These are phyloP conservation scores for Epicoccum sorghinum DNA, from an alignment of 2,329 filamentous ascomycete genomes.

Conservation along the genomic window DNA sequence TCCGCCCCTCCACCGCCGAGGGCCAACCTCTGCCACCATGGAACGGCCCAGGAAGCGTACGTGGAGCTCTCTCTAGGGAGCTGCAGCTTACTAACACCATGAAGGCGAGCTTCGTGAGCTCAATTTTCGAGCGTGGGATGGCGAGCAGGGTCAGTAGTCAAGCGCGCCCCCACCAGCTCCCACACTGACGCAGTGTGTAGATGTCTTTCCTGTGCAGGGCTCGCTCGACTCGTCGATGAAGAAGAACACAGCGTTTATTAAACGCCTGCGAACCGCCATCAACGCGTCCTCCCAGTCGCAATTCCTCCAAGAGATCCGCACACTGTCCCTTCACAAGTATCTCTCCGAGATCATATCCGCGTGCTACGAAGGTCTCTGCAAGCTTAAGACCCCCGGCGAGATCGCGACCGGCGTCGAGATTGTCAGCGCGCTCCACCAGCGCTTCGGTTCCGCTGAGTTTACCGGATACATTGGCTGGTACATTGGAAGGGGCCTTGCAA, in stretches of 20 bases:
- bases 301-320: slow-evolving; percentile 88
- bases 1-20: slow-evolving; percentile 44
- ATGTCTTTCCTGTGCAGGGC: slow-evolving; percentile 76
- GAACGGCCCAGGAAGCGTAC: slow-evolving; percentile 58
- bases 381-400: slow-evolving; percentile 88
- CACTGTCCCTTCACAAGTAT: slow-evolving; percentile 92
- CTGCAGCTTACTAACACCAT: slow-evolving; percentile 26
- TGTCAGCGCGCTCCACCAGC: slow-evolving; percentile 91
- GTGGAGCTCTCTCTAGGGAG: neutral
- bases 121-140: slow-evolving; percentile 87
- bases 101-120: slow-evolving; percentile 87
- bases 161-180: slow-evolving; percentile 13
- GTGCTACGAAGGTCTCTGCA: slow-evolving; percentile 92
- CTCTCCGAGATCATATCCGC: slow-evolving; percentile 96
- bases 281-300: slow-evolving; percentile 78
- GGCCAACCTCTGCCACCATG: slow-evolving; percentile 48
- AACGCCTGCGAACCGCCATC: slow-evolving; percentile 88
- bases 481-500: slow-evolving; percentile 86
- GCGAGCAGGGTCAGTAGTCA: slow-evolving; percentile 72
- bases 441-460: slow-evolving; percentile 89
- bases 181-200: slow-evolving; percentile 54
- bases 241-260: slow-evolving; percentile 98
- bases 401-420: slow-evolving; percentile 91
- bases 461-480: slow-evolving; percentile 92
- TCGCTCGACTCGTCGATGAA: slow-evolving; percentile 94